Base-by-base conservation (phyloP, 805 yeast genomes). In the Kazachstania kunashirensis region DNA sequence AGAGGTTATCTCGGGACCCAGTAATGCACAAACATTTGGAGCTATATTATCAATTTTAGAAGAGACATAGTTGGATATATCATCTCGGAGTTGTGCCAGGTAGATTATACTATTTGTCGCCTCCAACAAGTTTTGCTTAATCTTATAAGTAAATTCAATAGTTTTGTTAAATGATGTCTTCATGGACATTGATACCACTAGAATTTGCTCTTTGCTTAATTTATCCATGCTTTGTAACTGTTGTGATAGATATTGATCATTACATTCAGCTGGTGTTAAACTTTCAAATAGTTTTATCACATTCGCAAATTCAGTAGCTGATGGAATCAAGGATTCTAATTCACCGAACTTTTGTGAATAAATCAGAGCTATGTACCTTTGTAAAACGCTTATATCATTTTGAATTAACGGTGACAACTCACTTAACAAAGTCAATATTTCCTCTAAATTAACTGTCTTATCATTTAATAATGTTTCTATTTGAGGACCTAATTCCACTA, bases 151-250 rank as follows among this genome's bases (percentile, higher is more conserved):
- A 15, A 70, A 45, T 0, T 52, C 44, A 1, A 40, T 40, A 5
- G 64, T 60, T 4, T 45, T 49, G 0, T 48, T 43, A 29, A 61
- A 59, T 5, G 67, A 60, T 24, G 75, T 74, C 24, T 74, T 71
- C 17, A 81, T 76, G 0, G 94, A 73, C 80, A 88, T 83, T 1
- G 80, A 73, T 6, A 86, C 57, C 4, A 84, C 80, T 48, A 86
- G 65, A 0, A 77, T 61, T 46, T 81, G 81, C 33, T 85, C 94
- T 38, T 71, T 73, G 3, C 75, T 60, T 7, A 84, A 47, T 26
- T 73, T 60, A 3, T 45, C 47, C 6, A 52, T 46, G 3, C 32
- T 40, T 23, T 42, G 64, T 51, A 44, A 77, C 50, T n/a, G 58
- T 49, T 1, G 17, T 2, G 44, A 14, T 6, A 40, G 6, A 5